Base-by-base conservation (phyloP, 2,329 filamentous ascomycete genomes). In the Verticillium longisporum region DNA sequence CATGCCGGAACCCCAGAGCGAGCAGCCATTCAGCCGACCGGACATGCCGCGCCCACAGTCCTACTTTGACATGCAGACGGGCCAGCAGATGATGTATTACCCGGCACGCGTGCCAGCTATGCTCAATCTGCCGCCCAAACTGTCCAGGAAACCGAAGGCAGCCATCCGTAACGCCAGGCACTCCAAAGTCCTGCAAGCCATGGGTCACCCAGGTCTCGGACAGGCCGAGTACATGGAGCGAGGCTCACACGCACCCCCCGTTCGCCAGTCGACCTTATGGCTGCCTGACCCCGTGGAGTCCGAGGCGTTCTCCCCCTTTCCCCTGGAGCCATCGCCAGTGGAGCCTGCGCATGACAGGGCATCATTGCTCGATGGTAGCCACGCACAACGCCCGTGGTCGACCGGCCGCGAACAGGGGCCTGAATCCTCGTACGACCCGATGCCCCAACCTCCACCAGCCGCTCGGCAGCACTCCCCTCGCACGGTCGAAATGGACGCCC, bases 21-120 rank as follows among this genome's bases (percentile, higher is more conserved):
- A 50, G 18, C 41, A 21, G 41, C 41, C 41, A 21, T 50, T 18
- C 18, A n/a, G 41, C 11, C 60, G 67, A 34, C 68, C 68, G 38
- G 57, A 61, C 18, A 70, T 72, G 65, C 70, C 74, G 2, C 74
- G 76, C 18, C 81, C 85, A 11, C 80, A 83, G 63, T 86, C 86
- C 1, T 88, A 87, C 71, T 75, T 85, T 68, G 81, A 88, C 69
- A 85, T 85, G 1, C 78, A 82, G 32, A 88, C 88, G 1, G 88
- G 86, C 4, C 86, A 94, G 66, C 81, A 88, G 67, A 97, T 98
- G 91, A 86, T 97, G 10, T 98, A 89, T 75, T 99, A 99, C 72
- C 95, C 95, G 14, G 95, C 95, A 2, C 93, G 92, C 1, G 95
- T 99, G 2, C 95, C 95, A 3, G 88, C 90, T 64, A 93, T 96